Evolutionary conservation across 164 flowering plant species (phyloP), one percentile per base, ranked within the genome.

Genomic region (Aristolochia fimbriata): DNA sequence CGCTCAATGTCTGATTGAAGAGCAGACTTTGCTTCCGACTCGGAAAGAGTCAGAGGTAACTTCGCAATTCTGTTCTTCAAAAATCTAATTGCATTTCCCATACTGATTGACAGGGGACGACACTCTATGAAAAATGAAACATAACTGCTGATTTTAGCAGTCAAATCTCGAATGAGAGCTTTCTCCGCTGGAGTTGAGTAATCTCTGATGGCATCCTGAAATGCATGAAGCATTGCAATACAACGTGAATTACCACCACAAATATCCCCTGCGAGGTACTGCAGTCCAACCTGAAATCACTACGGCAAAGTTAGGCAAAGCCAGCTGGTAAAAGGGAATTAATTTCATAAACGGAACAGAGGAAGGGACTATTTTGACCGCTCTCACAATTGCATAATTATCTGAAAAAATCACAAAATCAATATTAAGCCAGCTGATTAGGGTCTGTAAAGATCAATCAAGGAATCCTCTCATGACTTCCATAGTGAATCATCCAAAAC

Each of bases 221-320:
- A 85, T 58, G 97, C 97, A 55, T 77, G 75, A 68, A 91, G 94
- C 97, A 91, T 86, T n/a, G 97, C 85, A 69, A 83, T 81, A 66
- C 97, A 91, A 46, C 94, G 89, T 23, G 90, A 95, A 77, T 88
- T 92, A 51, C 91, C 89, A 47, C 95, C 96, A 72, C 68, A 75
- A 60, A 92, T 73, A 65, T 86, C 88, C 53, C 96, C 92, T 12
- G 84, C 69, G 62, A 91, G 68, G 71, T 83, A 86, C 62, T 74
- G 84, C 50, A 91, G 74, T 19, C 96, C 96, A 66, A 88, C 97
- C 97, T 88, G 84, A 41, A 62, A 68, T 31, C 65, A 57, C 37
- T 48, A 47, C 24, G 3, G 55, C 51, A 47, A 63, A 37, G 58
- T 64, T 49, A 67, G 27, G 45, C 22, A 49, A 10, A 49, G 19